These are phyloP conservation scores for Schwanniomyces pseudopolymorphus DNA, from an alignment of 805 yeast genomes.

Conservation along the genomic window DNA sequence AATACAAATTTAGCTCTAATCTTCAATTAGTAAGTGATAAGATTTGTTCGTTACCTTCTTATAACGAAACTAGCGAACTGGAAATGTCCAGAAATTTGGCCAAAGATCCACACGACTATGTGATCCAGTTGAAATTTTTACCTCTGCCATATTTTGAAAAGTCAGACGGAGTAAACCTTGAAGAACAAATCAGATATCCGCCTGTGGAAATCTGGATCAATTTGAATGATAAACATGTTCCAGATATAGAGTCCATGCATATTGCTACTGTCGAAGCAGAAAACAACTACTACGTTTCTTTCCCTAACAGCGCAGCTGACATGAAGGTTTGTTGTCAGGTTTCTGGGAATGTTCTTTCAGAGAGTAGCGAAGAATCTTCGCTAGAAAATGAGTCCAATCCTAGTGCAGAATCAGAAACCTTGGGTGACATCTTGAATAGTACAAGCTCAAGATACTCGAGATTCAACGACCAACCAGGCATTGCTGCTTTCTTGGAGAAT, in stretches of 20 bases:
- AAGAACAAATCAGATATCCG: conserved; percentile 38
- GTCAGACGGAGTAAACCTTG: conserved; percentile 4
- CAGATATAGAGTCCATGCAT: conserved; percentile 39
- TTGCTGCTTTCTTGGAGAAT: conserved; percentile 37
- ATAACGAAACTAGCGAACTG: conserved; percentile 8
- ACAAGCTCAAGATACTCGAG: conserved; percentile 25
- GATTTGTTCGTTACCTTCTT: conserved; percentile 29
- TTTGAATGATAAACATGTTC: conserved; percentile 32
- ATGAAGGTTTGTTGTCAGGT: conserved; percentile 42
- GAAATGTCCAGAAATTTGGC: conserved; percentile 21
- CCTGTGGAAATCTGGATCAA: conserved; percentile 59
- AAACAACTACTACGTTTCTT: conserved; percentile 37
- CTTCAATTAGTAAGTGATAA: conserved; percentile 32
- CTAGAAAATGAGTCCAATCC: not conserved
- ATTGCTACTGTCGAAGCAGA: conserved; percentile 48
- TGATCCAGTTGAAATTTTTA: conserved; percentile 45
- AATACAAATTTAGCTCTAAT: conserved; percentile 32
- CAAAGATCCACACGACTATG: conserved; percentile 33
- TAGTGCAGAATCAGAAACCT: conserved; percentile 1
- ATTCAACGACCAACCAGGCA: conserved; percentile 40
- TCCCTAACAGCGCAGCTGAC: conserved; percentile 44
- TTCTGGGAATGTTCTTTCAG: conserved; percentile 32
- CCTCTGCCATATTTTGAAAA: conserved; percentile 41
- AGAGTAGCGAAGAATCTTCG: not conserved
- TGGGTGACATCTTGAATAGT: conserved; percentile 11